phyloP scores from a whole-genome alignment of 805 yeast genomes.

The Wickerhamomyces strasburgensis region DNA sequence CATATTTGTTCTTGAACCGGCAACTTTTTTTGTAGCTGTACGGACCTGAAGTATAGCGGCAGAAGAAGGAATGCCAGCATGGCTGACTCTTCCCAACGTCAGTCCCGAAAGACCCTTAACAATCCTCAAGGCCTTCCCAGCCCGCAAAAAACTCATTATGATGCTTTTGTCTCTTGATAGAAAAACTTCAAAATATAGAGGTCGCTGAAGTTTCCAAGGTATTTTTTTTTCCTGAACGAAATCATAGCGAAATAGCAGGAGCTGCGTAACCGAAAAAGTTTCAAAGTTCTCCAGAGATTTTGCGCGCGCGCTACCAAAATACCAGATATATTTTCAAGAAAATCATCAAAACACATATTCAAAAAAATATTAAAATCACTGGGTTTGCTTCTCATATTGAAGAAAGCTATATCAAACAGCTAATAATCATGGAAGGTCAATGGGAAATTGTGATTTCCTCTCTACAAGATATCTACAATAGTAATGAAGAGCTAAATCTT shows the following conservation, averaged over 20 bases:
- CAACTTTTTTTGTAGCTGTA: slow-evolving; percentile 89
- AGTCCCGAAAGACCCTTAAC: slow-evolving; percentile 15
- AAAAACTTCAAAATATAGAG: background rate
- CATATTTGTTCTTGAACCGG: slow-evolving; percentile 92
- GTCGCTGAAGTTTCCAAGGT: background rate
- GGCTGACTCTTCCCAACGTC: slow-evolving; percentile 6
- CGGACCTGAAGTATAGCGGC: slow-evolving; percentile 46
- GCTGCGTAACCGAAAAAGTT: no score
- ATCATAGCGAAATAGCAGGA: no score
- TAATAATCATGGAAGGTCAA: slow-evolving; percentile 47
- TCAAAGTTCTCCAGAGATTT: no score
- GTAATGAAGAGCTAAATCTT: slow-evolving; percentile 50
- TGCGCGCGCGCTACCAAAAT: no score
- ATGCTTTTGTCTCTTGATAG: background rate
- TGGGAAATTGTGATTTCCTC: slow-evolving; percentile 69
- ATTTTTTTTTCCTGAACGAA: background rate
- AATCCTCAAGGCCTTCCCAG: slow-evolving; percentile 10
- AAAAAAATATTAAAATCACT: no score
- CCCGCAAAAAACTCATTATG: slow-evolving; percentile 17
- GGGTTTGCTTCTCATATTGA: background rate
- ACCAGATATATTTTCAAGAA: no score
- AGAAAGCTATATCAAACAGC: background rate
- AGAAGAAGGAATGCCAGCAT: background rate
- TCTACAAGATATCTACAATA: slow-evolving; percentile 61
- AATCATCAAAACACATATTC: no score